Evolutionary conservation across 2,329 filamentous ascomycete species (phyloP).

Genomic region (Fusarium protoensiforme): DNA sequence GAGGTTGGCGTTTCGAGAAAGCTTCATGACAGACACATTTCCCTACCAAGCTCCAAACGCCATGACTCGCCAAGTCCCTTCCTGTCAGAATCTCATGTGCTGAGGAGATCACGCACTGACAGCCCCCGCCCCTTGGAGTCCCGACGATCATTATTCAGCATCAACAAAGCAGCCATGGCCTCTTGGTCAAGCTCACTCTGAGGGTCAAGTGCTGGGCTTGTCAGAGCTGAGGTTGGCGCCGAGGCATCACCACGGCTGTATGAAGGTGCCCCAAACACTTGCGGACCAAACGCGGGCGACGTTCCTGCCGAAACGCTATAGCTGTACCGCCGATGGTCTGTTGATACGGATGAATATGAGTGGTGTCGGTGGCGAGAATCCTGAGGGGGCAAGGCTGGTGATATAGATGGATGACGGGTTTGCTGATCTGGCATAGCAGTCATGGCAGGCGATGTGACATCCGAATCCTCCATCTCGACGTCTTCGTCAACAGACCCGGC

Average conservation of each 20-base stretch:
- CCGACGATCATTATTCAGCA: slow-evolving; percentile 85
- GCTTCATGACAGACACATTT: background rate
- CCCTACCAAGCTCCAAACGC: slow-evolving; percentile 13
- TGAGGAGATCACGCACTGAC: slow-evolving; percentile 66
- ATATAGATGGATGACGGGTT: slow-evolving; percentile 61
- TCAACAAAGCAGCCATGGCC: slow-evolving; percentile 85
- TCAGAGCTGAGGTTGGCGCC: slow-evolving; percentile 62
- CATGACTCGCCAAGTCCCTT: background rate
- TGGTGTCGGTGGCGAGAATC: slow-evolving; percentile 58
- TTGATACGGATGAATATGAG: slow-evolving; percentile 66
- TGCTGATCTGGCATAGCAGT: slow-evolving; percentile 45
- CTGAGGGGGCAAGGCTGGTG: slow-evolving; percentile 62
- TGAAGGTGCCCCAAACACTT: slow-evolving; percentile 44
- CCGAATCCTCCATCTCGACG: slow-evolving; percentile 71
- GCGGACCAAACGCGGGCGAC: slow-evolving; percentile 69
- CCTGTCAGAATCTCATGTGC: slow-evolving; percentile 53
- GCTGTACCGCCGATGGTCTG: slow-evolving; percentile 62
- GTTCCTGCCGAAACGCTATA: slow-evolving; percentile 61
- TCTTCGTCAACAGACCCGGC: slow-evolving; percentile 54
- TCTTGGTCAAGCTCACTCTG: slow-evolving; percentile 75
- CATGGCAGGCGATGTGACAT: slow-evolving; percentile 60
- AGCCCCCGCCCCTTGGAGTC: slow-evolving; percentile 60
- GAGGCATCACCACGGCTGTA: slow-evolving; percentile 57
- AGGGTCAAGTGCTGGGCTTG: slow-evolving; percentile 67
- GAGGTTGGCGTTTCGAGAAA: slow-evolving; percentile 11